phyloP scores from a whole-genome alignment of 2,329 filamentous ascomycete genomes.

The Ophiobolus disseminans region DNA sequence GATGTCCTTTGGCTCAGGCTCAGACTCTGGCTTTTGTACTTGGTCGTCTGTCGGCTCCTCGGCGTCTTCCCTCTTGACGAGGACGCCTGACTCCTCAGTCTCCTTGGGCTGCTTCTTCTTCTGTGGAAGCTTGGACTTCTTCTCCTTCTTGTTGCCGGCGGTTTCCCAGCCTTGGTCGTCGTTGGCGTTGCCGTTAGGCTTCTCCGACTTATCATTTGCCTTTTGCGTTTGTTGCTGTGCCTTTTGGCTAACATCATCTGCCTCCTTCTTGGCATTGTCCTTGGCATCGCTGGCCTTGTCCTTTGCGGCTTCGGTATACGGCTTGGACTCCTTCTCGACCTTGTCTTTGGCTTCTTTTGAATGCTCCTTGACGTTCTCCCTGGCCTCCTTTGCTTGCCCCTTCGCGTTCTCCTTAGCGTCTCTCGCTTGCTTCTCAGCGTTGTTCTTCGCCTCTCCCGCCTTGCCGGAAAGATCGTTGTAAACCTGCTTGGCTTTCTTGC shows the following conservation, averaged over 20 bases:
- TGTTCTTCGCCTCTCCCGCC: conserved; percentile 22
- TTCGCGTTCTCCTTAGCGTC: background rate
- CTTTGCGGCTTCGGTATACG: too few relatives aligned
- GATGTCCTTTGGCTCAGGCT: conserved; percentile 36
- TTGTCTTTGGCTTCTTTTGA: conserved; percentile 9
- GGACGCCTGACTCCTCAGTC: conserved; percentile 17
- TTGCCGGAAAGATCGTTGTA: conserved; percentile 33
- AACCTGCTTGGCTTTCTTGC: conserved; percentile 34
- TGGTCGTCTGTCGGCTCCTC: conserved; percentile 4
- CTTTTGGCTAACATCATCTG: background rate
- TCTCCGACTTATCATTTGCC: conserved; percentile 15
- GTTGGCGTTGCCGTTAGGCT: conserved; percentile 7
- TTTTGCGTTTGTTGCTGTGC: conserved; percentile 1
- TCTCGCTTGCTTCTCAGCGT: conserved; percentile 11
- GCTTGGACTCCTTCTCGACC: conserved; percentile 8
- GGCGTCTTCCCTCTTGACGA: conserved; percentile 10
- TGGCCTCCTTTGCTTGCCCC: background rate
- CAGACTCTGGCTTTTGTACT: conserved; percentile 22
- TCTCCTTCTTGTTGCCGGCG: conserved; percentile 20
- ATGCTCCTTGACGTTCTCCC: background rate
- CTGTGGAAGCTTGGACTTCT: conserved; percentile 15
- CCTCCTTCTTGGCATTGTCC: conserved; percentile 11
- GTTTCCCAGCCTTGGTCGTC: conserved; percentile 8
- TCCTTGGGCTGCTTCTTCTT: conserved; percentile 22
- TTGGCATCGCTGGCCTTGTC: conserved; percentile 20